Evolutionary conservation across 1,284 basidiomycete genomes (phyloP).

Genomic region (Peniophora sp.): DNA sequence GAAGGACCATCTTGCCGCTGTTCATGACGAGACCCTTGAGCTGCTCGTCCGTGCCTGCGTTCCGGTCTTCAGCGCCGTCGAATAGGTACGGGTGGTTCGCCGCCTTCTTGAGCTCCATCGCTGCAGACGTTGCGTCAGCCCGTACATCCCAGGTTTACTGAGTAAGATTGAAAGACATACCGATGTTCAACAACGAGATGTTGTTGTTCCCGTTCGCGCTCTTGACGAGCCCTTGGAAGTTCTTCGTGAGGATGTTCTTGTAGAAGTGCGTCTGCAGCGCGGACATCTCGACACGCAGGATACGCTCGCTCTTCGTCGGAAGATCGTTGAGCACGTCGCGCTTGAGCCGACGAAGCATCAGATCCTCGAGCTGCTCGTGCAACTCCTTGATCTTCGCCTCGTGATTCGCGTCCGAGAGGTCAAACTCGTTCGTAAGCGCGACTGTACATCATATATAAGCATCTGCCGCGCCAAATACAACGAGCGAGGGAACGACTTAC

Average conservation of each 20-base stretch:
- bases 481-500: conserved; percentile 37
- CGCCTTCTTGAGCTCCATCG: conserved; percentile 96
- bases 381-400: conserved; percentile 93
- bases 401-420: conserved; percentile 88
- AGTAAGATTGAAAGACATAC: conserved; percentile 30
- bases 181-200: conserved; percentile 92
- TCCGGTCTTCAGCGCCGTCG: conserved; percentile 85
- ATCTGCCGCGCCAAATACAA: background rate
- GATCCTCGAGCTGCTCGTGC: conserved; percentile 86
- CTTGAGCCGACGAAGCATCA: conserved; percentile 95
- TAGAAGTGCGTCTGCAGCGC: conserved; percentile 97
- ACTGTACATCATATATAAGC: conserved; percentile 34
- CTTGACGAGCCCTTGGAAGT: conserved; percentile 89
- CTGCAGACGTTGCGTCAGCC: conserved; percentile 25
- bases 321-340: conserved; percentile 96
- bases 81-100: conserved; percentile 98
- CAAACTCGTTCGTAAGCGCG: conserved; percentile 87
- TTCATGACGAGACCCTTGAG: conserved; percentile 97
- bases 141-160: conserved; percentile 1
- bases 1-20: conserved; percentile 94
- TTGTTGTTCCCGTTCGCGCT: conserved; percentile 77
- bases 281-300: conserved; percentile 97
- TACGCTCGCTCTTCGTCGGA: conserved; percentile 97
- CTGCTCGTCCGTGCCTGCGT: conserved; percentile 76
- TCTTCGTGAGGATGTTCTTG: conserved; percentile 98